A percentile compares a stretch with the other conserved stretches of the same genome.
These are phyloP conservation scores for Leersia perrieri DNA, from an alignment of 176 grass and related monocot genomes.

Conservation along the genomic window DNA sequence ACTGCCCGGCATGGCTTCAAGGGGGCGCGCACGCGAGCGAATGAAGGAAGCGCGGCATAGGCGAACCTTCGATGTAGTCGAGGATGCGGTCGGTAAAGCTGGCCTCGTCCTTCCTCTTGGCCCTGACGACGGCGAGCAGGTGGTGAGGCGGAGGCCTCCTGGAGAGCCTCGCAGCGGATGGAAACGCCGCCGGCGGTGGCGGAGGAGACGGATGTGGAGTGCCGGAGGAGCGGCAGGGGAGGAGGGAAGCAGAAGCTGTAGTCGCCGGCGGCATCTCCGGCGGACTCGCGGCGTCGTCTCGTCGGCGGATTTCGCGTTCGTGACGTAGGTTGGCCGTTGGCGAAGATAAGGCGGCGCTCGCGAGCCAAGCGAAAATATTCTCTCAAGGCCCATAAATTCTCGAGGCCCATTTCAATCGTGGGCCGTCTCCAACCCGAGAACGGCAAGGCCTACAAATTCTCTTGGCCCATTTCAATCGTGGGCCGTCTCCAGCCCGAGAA, in stretches of 20 bases:
- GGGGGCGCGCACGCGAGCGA: neutral
- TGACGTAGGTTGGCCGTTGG: no score
- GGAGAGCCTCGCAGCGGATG: neutral
- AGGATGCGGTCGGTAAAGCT: conserved; percentile 88
- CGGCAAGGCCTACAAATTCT: no score
- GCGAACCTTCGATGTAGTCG: conserved; percentile 85
- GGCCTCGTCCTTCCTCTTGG: conserved; percentile 63
- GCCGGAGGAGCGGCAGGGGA: neutral
- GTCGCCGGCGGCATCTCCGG: conserved; percentile 28
- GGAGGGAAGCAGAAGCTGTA: neutral
- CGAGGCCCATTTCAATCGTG: no score
- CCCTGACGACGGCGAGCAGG: neutral
- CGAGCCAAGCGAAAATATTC: neutral
- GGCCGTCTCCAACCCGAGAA: no score
- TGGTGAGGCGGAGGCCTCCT: neutral
- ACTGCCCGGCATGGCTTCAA: no score
- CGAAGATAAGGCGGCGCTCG: conserved; percentile 36
- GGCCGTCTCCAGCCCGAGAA: no score
- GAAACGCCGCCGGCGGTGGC: no score
- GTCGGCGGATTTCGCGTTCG: conserved; percentile 13
- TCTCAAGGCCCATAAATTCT: no score
- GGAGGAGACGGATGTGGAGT: neutral
- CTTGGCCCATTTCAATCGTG: no score
- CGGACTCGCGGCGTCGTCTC: no score
- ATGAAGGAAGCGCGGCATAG: neutral